Evolutionary conservation across 352 stramenopile genomes (phyloP), one percentile per base, ranked within the genome.

Genomic region (Pythium brachiatum): DNA sequence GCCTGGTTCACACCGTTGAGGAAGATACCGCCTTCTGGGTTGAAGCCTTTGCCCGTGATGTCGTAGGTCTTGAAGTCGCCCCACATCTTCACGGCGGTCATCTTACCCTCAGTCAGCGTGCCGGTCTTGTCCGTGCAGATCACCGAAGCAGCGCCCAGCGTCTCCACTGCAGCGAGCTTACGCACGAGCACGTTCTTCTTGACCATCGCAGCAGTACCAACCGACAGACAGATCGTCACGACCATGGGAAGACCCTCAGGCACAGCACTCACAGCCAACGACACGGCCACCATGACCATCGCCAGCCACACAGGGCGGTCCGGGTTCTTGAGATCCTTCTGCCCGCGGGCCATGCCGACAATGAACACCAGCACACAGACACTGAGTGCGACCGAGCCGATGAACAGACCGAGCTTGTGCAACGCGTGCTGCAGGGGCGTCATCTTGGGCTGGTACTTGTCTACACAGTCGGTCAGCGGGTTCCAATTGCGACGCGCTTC

Each of bases 241-340:
- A 89, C 82, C 73, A 90, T 88, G 0, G 81, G 81, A 8, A 91
- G 65, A 21, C 81, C 86, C 56, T 93, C 81, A 0, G 81, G 80
- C 4, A 91, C 73, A 67, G 95, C 71, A 76, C 78, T 81, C 32
- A 93, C 73, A 70, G 76, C 61, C 3, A 94, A 79, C 60, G 90
- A 97, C 7, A 98, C 91, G 3, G 93, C 90, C 21, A 98, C 92
- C 68, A 96, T 98, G 27, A 99, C 88, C 62, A 98, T 98, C 63
- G 97, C 91, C 12, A 99, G 69, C 74, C 78, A 87, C 27, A 98
- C 83, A 4, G 94, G 82, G n/a, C 95, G 81, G 27, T 94, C 76
- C 13, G 88, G 82, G 13, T 90, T 71, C 69, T 90, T 88, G 0
- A 78, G 78, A 56, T 90, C 78, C 2, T 68, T 64, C 50, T 87